Evolutionary conservation across 2,329 filamentous ascomycete species (phyloP).

Genomic region (Botrytis medusae): DNA sequence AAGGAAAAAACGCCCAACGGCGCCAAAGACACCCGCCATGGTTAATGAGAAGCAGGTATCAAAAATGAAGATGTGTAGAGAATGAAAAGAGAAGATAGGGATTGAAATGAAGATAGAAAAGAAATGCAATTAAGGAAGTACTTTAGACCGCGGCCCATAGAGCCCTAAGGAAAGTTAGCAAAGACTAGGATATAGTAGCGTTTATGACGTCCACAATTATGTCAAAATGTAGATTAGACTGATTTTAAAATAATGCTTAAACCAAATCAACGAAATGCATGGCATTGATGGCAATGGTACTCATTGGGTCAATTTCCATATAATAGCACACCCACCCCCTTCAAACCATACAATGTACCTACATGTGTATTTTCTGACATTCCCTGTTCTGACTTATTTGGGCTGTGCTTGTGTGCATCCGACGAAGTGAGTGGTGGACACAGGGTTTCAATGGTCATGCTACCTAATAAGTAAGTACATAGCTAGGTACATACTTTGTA

Average conservation of each 20-base stretch:
- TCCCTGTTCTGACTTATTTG: not conserved
- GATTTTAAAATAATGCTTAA: not conserved
- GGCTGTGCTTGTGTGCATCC: not conserved
- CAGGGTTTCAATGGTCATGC: not conserved
- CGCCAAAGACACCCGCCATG: constrained; percentile 25
- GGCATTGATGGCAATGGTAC: not conserved
- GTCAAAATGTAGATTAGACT: not conserved
- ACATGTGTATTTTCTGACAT: not conserved
- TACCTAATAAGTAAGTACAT: not conserved
- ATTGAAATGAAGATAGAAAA: not conserved
- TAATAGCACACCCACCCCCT: not conserved
- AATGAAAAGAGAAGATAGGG: not conserved
- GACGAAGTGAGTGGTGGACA: not conserved
- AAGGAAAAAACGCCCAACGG: constrained; percentile 31
- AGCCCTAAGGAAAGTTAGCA: not conserved
- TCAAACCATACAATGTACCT: not conserved
- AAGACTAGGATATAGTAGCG: not conserved
- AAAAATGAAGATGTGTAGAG: not conserved
- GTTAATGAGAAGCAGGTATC: constrained; percentile 13
- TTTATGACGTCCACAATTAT: constrained; percentile 8
- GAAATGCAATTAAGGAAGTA: not conserved
- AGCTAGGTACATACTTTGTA: not conserved
- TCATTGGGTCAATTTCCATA: not conserved
- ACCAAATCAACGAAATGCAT: not conserved
- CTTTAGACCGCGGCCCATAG: not conserved